Evolutionary conservation across 2,329 filamentous ascomycete genomes (phyloP).

Genomic region (Ophiostoma perfectum): DNA sequence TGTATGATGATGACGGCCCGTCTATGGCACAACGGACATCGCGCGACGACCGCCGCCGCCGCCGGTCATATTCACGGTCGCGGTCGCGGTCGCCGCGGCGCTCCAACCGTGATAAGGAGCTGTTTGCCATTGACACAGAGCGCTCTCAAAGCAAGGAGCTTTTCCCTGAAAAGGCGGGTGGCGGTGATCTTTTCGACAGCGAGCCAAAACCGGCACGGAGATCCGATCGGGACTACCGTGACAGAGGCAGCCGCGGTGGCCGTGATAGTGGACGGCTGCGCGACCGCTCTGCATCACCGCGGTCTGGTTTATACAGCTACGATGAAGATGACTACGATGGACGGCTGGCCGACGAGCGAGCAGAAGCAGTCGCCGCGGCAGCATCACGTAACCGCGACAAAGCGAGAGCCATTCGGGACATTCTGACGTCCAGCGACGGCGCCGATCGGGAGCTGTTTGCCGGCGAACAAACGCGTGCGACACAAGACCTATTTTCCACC

Average conservation of each 20-base stretch:
- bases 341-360: slow-evolving; percentile 28
- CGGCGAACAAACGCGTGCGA: background rate
- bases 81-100: slow-evolving; percentile 25
- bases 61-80: slow-evolving; percentile 7
- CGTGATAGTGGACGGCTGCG: slow-evolving; percentile 32
- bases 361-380: slow-evolving; percentile 23
- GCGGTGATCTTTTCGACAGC: background rate
- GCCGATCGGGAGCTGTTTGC: slow-evolving; percentile 37
- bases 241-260: slow-evolving; percentile 34
- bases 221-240: background rate
- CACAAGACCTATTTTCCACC: slow-evolving; percentile 14
- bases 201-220: background rate
- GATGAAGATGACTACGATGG: slow-evolving; percentile 30
- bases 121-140: slow-evolving; percentile 48
- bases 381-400: slow-evolving; percentile 39
- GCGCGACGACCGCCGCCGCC: slow-evolving; percentile 24
- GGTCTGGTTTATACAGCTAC: slow-evolving; percentile 37
- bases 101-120: slow-evolving; percentile 53
- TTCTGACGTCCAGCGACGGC: slow-evolving; percentile 35
- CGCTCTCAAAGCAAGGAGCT: slow-evolving; percentile 20
- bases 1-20: slow-evolving; percentile 53
- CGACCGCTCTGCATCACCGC: slow-evolving; percentile 50
- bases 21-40: slow-evolving; percentile 16
- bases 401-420: slow-evolving; percentile 43
- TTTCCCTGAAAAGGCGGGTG: slow-evolving; percentile 21